Conservation (phyloP, 768 basidiomycete genomes). For the Auriculariales sp. region DNA sequence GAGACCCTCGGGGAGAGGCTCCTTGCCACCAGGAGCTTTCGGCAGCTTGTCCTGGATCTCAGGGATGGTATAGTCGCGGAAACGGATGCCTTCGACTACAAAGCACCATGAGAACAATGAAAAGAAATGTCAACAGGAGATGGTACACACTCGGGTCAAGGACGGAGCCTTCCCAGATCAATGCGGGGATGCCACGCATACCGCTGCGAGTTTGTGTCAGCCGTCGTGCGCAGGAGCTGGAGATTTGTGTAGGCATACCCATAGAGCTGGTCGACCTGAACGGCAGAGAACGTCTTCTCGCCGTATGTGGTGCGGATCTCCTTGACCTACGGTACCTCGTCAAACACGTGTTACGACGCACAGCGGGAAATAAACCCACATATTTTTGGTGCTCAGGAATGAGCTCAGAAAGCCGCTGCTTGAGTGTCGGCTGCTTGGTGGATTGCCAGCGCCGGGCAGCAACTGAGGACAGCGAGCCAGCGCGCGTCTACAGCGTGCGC, state of each 20-base stretch:
- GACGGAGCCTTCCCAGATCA: constrained; percentile 98
- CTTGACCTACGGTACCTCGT: constrained; percentile 43
- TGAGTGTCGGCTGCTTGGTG: constrained; percentile 60
- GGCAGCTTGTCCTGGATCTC: constrained; percentile 79
- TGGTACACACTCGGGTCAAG: constrained; percentile 64
- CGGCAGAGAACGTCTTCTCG: constrained; percentile 85
- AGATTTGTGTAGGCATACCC: constrained; percentile 32
- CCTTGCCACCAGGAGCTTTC: constrained; percentile 74
- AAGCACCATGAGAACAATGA: background rate
- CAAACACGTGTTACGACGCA: background rate
- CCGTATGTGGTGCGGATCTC: constrained; percentile 75
- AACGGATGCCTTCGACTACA: constrained; percentile 90
- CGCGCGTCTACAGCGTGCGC: background rate
- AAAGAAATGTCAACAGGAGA: background rate
- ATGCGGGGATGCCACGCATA: constrained; percentile 79
- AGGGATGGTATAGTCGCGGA: constrained; percentile 91
- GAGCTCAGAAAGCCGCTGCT: constrained; percentile 85
- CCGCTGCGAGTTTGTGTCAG: constrained; percentile 32
- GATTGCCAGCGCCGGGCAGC: constrained; percentile 7
- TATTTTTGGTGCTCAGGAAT: constrained; percentile 78
- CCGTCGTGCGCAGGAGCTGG: constrained; percentile 1
- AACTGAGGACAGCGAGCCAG: background rate
- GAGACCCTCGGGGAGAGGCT: constrained; percentile 85
- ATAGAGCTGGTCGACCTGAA: constrained; percentile 81
- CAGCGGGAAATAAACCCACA: constrained; percentile 21